Evolutionary conservation across 371 early-diverging fungal species (phyloP).

Genomic region (Mortierella sp.): DNA sequence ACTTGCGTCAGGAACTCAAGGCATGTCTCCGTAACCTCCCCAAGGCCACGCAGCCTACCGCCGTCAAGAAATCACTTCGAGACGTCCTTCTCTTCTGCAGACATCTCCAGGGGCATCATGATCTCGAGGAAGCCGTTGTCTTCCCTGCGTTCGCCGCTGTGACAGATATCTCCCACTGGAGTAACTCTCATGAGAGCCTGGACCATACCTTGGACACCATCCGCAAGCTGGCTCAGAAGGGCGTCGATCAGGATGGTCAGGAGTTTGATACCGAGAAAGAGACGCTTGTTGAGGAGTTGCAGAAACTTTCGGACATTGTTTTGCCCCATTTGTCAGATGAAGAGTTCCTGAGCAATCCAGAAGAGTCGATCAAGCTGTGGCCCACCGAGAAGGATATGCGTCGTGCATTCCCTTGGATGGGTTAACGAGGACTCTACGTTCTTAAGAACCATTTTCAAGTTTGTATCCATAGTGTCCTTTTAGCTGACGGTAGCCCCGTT

Average conservation of each 20-base stretch:
- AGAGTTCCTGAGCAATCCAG: constrained; percentile 36
- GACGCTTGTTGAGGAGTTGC: constrained; percentile 29
- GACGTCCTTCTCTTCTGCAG: constrained; percentile 35
- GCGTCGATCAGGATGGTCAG: constrained; percentile 34
- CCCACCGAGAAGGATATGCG: constrained; percentile 45
- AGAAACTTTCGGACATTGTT: constrained; percentile 48
- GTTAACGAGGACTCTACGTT: constrained; percentile 1
- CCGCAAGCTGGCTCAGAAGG: constrained; percentile 38
- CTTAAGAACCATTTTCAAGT: too few relatives aligned
- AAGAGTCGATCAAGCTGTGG: constrained; percentile 47
- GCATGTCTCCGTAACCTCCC: constrained; percentile 26
- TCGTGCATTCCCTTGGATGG: constrained; percentile 49
- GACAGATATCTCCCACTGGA: constrained; percentile 50
- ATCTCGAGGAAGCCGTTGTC: constrained; percentile 48
- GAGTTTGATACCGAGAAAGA: constrained; percentile 23
- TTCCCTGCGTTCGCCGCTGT: constrained; percentile 43
- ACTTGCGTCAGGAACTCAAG: constrained; percentile 41
- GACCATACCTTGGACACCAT: constrained; percentile 28
- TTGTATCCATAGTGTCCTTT: too few relatives aligned
- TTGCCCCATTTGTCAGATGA: constrained; percentile 47
- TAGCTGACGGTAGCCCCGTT: too few relatives aligned
- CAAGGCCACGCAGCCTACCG: constrained; percentile 25
- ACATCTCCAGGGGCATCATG: constrained; percentile 50
- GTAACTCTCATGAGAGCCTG: constrained; percentile 34
- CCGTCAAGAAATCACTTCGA: constrained; percentile 21